phyloP scores from a whole-genome alignment of 768 basidiomycete species.

The Suillus luteus region DNA sequence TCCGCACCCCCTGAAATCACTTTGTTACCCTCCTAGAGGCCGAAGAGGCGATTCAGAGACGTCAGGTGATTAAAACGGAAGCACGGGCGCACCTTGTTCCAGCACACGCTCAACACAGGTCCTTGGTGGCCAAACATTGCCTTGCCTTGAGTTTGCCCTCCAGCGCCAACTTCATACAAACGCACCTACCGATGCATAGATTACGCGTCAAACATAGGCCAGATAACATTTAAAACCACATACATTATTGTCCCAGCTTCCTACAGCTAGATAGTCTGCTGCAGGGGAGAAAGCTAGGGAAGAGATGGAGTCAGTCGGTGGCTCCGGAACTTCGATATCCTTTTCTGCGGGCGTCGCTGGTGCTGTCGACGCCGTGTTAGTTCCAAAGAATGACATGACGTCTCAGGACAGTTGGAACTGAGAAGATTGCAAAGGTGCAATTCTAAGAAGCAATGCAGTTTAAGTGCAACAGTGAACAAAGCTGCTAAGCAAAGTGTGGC shows the following conservation, averaged over 20 bases:
- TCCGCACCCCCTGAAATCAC: constrained; percentile 93
- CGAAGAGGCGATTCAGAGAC: neutral
- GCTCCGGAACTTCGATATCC: constrained; percentile 80
- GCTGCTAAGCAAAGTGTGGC: constrained; percentile 14
- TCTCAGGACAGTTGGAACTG: neutral
- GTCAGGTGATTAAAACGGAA: neutral
- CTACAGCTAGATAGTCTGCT: constrained; percentile 89
- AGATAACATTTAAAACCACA: constrained; percentile 23
- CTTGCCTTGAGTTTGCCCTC: constrained; percentile 83
- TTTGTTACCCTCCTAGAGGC: constrained; percentile 81
- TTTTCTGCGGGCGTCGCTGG: constrained; percentile 54
- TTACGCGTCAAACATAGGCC: constrained; percentile 15
- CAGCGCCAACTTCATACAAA: constrained; percentile 84
- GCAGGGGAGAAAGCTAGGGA: constrained; percentile 81
- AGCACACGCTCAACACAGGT: constrained; percentile 84
- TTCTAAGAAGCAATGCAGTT: constrained; percentile 5
- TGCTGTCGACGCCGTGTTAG: constrained; percentile 34
- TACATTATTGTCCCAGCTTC: constrained; percentile 93
- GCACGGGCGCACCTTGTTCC: constrained; percentile 73
- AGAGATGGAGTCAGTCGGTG: constrained; percentile 87
- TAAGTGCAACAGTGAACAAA: neutral
- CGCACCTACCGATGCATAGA: constrained; percentile 63
- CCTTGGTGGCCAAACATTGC: constrained; percentile 91
- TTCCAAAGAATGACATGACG: constrained; percentile 47
- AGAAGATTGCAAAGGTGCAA: constrained; percentile 7